Percentiles rank a stretch among this genome's conserved stretches.
Evolutionary conservation across 495 filamentous ascomycete species (phyloP).

Genomic region (Cetradonia linearis): DNA sequence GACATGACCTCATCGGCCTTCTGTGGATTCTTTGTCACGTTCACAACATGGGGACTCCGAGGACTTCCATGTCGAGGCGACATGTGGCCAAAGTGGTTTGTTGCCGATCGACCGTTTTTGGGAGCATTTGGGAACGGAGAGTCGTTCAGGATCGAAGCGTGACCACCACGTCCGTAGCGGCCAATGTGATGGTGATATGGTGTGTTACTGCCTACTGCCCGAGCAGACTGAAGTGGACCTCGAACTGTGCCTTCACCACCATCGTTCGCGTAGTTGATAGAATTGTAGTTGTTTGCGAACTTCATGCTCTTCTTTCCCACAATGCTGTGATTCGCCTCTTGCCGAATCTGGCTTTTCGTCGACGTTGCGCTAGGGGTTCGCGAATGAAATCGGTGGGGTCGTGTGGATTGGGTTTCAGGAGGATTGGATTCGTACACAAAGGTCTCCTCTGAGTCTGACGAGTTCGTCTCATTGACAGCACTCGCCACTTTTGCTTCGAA

Average conservation of each 20-base stretch:
- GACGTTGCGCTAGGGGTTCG: conserved; percentile 92
- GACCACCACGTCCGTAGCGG: conserved; percentile 60
- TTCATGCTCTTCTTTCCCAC: conserved; percentile 93
- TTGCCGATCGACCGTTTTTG: conserved; percentile 30
- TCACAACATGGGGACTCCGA: conserved; percentile 27
- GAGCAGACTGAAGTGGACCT: conserved; percentile 41
- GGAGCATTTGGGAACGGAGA: conserved; percentile 48
- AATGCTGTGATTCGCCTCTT: conserved; percentile 56
- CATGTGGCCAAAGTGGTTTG: conserved; percentile 38
- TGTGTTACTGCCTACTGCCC: conserved; percentile 49
- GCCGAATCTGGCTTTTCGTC: conserved; percentile 65
- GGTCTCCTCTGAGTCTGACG: conserved; percentile 94
- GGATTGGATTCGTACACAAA: conserved; percentile 99
- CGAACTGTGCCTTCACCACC: conserved; percentile 39
- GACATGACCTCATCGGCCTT: conserved; percentile 46
- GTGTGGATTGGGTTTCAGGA: conserved; percentile 61
- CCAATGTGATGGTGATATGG: conserved; percentile 66
- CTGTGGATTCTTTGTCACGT: conserved; percentile 38
- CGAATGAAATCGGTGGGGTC: conserved; percentile 80
- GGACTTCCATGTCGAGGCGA: conserved; percentile 48
- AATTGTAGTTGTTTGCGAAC: conserved; percentile 74
- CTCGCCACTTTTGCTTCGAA: conserved; percentile 95
- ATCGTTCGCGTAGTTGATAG: conserved; percentile 48
- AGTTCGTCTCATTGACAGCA: conserved; percentile 84
- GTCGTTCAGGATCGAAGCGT: conserved; percentile 68